Base-by-base conservation (phyloP, 805 yeast genomes). In the Saccharomycopsis amapae region DNA sequence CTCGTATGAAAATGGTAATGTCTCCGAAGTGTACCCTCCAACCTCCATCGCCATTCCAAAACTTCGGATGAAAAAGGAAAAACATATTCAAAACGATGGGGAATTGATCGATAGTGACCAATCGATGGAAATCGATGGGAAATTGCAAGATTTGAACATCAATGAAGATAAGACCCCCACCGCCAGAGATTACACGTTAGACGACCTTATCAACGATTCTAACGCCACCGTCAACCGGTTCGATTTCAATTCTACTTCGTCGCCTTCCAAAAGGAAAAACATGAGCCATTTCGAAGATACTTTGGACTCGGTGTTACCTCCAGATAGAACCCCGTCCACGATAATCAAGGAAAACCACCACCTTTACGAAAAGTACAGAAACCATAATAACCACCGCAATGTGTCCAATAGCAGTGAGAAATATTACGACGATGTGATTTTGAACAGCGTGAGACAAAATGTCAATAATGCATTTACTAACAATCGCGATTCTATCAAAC, bases 251-350 rank as follows among this genome's bases (percentile, higher is more conserved):
- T 25, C 6, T 5, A 15, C 20, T 10, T 34, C 31, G 1, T 24
- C 42, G 9, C 32, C 39, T 17, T 28, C 44, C 23, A 45, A 34
- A 19, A 12, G 24, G 26, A 17, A 9, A 12, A 23, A 25, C 19
- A 30, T 15, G 3, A 28, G 20, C 26, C 36, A 41, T 22, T 42
- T 50, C 9, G 51, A 50, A 24, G 30, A 34, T 28, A 44, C 51
- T 20, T 26, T 50, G 13, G 46, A 50, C 25, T 50, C 53, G 9
- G 53, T 42, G 13, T 32, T 50, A 20, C 53, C 53, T 7, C 43
- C 42, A 7, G 53, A 50, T 36, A 41, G 53, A 31, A 47, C 53
- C 4, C 51, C 48, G 13, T 50, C 53, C 4, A 41, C 53, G 6
- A 50, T 50, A 10, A 50, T 50, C 33, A 50, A 41, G 31, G 51